Evolutionary conservation across 2,329 filamentous ascomycete genomes (phyloP).

Genomic region (Ophiocordyceps camponoti-rufipedis): DNA sequence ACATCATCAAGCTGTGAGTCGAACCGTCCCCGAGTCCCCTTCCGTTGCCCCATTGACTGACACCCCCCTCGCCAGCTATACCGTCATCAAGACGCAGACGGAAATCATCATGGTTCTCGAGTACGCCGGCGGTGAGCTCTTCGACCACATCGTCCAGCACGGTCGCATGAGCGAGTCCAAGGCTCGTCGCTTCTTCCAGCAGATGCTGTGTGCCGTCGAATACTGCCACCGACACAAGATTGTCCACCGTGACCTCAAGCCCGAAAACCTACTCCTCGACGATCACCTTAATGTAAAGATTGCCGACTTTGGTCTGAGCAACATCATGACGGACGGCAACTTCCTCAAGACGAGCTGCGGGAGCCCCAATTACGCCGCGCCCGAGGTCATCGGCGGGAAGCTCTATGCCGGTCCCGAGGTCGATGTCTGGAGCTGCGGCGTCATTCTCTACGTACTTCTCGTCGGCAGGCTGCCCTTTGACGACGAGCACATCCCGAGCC

Average conservation of each 20-base stretch:
- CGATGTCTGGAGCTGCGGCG: conserved; percentile 93
- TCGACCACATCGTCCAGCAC: conserved; percentile 94
- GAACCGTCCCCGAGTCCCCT: neutral
- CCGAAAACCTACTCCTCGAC: conserved; percentile 89
- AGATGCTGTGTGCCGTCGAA: conserved; percentile 96
- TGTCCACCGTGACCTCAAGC: conserved; percentile 92
- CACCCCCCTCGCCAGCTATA: conserved; percentile 42
- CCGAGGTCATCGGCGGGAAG: conserved; percentile 95
- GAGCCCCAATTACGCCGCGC: conserved; percentile 94
- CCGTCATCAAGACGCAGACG: conserved; percentile 81
- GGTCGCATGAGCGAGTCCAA: conserved; percentile 81
- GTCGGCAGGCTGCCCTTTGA: conserved; percentile 83
- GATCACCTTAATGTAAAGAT: conserved; percentile 97
- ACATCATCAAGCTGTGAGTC: conserved; percentile 92
- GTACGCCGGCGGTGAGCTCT: conserved; percentile 89
- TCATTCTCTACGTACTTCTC: conserved; percentile 72
- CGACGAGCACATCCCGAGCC: conserved; percentile 91
- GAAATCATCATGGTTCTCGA: conserved; percentile 99
- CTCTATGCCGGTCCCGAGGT: conserved; percentile 94
- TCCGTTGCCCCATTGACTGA: neutral
- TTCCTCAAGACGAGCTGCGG: conserved; percentile 98
- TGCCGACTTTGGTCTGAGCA: conserved; percentile 94
- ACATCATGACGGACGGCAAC: conserved; percentile 99
- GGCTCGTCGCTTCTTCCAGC: conserved; percentile 96
- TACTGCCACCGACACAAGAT: conserved; percentile 99